These are phyloP conservation scores for Aspergillus saccharolyticus DNA, from an alignment of 495 filamentous ascomycete species.

Conservation along the genomic window DNA sequence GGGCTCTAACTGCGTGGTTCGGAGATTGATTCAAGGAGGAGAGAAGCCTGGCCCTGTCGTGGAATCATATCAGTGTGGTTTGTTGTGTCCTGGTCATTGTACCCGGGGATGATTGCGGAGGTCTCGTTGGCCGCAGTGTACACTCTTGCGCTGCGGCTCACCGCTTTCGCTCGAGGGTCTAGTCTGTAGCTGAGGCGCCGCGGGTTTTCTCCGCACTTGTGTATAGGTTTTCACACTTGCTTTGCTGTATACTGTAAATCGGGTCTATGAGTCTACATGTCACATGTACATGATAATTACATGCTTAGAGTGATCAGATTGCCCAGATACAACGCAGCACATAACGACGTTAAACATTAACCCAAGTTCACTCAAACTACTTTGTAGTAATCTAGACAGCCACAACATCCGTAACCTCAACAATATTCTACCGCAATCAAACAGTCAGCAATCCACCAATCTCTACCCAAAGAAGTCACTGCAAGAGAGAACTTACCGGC, in stretches of 20 bases:
- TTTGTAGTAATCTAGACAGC: too few relatives aligned
- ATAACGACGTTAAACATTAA: too few relatives aligned
- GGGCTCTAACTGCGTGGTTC: neutral
- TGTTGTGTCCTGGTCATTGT: neutral
- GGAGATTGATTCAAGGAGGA: too few relatives aligned
- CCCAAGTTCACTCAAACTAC: too few relatives aligned
- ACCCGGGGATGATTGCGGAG: neutral
- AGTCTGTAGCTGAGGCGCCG: neutral
- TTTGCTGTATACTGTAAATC: neutral
- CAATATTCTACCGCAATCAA: slow-evolving; percentile 15
- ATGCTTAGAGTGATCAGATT: too few relatives aligned
- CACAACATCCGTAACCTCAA: slow-evolving; percentile 20
- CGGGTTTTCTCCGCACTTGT: neutral
- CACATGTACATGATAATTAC: too few relatives aligned
- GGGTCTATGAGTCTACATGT: neutral
- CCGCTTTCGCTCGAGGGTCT: neutral
- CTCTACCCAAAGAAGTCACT: neutral
- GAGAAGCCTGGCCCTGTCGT: neutral
- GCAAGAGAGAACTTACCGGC: slow-evolving; percentile 16
- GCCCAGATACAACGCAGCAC: too few relatives aligned
- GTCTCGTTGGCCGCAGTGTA: neutral
- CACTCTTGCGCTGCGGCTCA: neutral
- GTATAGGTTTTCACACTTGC: neutral
- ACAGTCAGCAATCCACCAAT: neutral
- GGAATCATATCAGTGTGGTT: neutral